phyloP scores from a whole-genome alignment of 768 basidiomycete genomes.

The Lenzites betulinus region DNA sequence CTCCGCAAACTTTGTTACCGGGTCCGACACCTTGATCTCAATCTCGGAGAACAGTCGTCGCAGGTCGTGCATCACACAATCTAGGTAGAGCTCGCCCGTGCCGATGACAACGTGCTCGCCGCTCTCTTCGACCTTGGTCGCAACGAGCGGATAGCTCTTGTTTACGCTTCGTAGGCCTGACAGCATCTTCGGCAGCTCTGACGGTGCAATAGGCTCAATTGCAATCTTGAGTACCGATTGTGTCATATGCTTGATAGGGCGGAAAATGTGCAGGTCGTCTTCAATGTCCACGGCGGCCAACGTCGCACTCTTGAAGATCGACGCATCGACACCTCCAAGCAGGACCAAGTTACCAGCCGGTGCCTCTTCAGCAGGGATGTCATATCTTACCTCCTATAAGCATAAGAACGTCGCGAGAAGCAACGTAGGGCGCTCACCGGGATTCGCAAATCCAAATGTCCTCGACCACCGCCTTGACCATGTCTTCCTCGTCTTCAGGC shows the following conservation, averaged over 20 bases:
- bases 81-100: constrained; percentile 95
- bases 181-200: constrained; percentile 98
- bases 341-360: constrained; percentile 92
- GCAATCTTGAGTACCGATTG: constrained; percentile 97
- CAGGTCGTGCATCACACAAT: constrained; percentile 96
- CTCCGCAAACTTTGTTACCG: constrained; percentile 97
- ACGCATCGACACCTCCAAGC: constrained; percentile 90
- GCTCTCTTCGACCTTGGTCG: constrained; percentile 97
- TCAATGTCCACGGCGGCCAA: constrained; percentile 69
- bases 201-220: constrained; percentile 96
- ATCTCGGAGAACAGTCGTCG: constrained; percentile 93
- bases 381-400: constrained; percentile 59
- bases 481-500: constrained; percentile 99
- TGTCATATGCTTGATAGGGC: constrained; percentile 95
- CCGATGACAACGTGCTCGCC: constrained; percentile 98
- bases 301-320: constrained; percentile 95
- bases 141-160: constrained; percentile 93
- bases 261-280: constrained; percentile 93
- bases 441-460: constrained; percentile 91
- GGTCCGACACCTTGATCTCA: constrained; percentile 99
- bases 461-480: constrained; percentile 83
- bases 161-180: constrained; percentile 96
- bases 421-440: constrained; percentile 51
- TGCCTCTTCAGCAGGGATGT: constrained; percentile 85
- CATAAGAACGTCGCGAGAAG: neutral